Conservation (phyloP, 2,329 filamentous ascomycete genomes). For the Sordariomycetes sp. region DNA sequence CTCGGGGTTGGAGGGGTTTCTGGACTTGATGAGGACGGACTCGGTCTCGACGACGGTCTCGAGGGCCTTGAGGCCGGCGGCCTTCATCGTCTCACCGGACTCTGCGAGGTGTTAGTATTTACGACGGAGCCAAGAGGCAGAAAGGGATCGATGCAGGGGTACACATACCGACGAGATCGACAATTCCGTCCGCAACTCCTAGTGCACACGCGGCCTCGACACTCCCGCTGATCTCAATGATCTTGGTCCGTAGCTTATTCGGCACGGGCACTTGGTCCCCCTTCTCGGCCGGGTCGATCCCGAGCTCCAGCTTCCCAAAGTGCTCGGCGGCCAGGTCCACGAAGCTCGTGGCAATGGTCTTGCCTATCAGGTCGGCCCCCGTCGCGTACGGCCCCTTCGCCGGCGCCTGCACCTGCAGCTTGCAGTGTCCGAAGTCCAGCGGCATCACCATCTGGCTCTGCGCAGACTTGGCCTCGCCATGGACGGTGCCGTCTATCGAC, state of each 20-base stretch:
- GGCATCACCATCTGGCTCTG: slow-evolving; percentile 61
- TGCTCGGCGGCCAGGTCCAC: slow-evolving; percentile 74
- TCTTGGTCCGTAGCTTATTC: slow-evolving; percentile 65
- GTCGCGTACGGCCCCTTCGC: slow-evolving; percentile 64
- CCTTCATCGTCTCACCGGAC: slow-evolving; percentile 97
- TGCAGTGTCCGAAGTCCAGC: slow-evolving; percentile 82
- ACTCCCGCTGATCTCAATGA: slow-evolving; percentile 91
- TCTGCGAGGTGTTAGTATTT: slow-evolving; percentile 38
- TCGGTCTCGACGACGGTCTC: slow-evolving; percentile 84
- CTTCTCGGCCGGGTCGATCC: slow-evolving; percentile 28
- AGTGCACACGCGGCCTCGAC: slow-evolving; percentile 94
- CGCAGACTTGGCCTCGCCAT: slow-evolving; percentile 2
- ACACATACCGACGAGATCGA: slow-evolving; percentile 83
- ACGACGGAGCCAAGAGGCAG: background rate
- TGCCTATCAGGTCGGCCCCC: slow-evolving; percentile 73
- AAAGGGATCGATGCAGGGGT: background rate
- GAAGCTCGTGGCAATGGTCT: slow-evolving; percentile 93
- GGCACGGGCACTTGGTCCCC: slow-evolving; percentile 20
- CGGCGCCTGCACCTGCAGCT: slow-evolving; percentile 93
- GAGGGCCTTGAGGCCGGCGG: slow-evolving; percentile 85
- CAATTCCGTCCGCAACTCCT: slow-evolving; percentile 92
- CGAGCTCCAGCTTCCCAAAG: slow-evolving; percentile 66
- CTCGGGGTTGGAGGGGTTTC: slow-evolving; percentile 65
- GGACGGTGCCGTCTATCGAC: slow-evolving; percentile 25
- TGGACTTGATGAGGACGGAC: slow-evolving; percentile 87